Percentiles rank a stretch among this genome's conserved stretches.
These are phyloP conservation scores for Vitis riparia DNA, from an alignment of 164 flowering plant species.

Conservation along the genomic window DNA sequence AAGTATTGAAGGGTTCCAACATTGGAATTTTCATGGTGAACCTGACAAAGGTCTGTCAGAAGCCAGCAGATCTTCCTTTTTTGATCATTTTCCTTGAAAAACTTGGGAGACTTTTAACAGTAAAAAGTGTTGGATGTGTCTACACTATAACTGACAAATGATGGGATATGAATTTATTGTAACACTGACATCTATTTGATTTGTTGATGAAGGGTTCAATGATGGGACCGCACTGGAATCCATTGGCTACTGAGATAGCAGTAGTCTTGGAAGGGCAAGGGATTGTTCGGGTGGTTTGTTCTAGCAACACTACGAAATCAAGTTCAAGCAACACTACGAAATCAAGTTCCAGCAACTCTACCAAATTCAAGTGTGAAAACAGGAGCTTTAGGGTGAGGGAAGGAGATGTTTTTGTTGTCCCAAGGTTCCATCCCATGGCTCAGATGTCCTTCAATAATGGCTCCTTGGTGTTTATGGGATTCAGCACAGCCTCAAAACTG, in stretches of 20 bases:
- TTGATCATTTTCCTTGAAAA: too few species aligned
- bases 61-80: neutral
- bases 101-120: too few species aligned
- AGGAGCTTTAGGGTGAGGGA: slow-evolving; percentile 58
- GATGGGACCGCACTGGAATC: slow-evolving; percentile 99
- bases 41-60: slow-evolving; percentile 55
- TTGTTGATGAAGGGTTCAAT: slow-evolving; percentile 57
- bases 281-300: slow-evolving; percentile 63
- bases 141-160: neutral
- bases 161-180: neutral
- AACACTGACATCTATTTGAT: neutral
- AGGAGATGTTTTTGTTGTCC: slow-evolving; percentile 76
- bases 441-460: slow-evolving; percentile 81
- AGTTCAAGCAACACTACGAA: slow-evolving; percentile 35
- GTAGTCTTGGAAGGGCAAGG: slow-evolving; percentile 72
- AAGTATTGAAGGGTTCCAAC: slow-evolving; percentile 38
- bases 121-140: too few species aligned
- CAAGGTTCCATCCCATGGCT: slow-evolving; percentile 79
- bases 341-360: slow-evolving; percentile 35
- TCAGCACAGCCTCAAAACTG: slow-evolving; percentile 54
- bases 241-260: slow-evolving; percentile 67
- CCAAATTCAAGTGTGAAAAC: slow-evolving; percentile 38
- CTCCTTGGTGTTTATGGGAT: slow-evolving; percentile 77
- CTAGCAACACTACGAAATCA: slow-evolving; percentile 27
- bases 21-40: slow-evolving; percentile 78